Conservation (phyloP, 2,329 filamentous ascomycete species). For the Aspergillus vadensis region DNA sequence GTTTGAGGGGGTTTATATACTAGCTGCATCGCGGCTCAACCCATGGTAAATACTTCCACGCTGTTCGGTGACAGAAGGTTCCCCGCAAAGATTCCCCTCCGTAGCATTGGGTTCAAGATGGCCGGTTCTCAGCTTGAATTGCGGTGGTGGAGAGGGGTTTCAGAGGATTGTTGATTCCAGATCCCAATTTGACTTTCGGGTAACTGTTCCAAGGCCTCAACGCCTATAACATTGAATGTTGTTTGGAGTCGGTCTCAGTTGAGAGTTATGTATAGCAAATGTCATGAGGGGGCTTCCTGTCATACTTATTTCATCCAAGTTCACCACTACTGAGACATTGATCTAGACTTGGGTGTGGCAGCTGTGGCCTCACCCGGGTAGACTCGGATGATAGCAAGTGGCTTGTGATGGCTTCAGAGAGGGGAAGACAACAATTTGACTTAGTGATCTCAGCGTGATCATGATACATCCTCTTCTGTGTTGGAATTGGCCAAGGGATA, state of each 20-base stretch:
- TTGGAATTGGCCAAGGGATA: neutral
- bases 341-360: neutral
- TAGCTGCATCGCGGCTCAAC: neutral
- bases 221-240: neutral
- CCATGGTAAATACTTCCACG: neutral
- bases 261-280: neutral
- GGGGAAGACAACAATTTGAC: neutral
- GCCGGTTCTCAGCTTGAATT: neutral
- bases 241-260: neutral
- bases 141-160: neutral
- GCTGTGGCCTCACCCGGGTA: neutral
- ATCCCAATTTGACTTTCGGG: slow-evolving; percentile 5
- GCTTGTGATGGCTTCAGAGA: neutral
- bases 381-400: neutral
- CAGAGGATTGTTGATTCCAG: neutral
- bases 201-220: neutral
- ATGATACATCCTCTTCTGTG: neutral
- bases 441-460: neutral
- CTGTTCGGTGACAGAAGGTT: neutral
- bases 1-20: neutral
- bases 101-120: neutral
- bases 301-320: neutral
- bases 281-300: neutral
- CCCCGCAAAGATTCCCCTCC: neutral
- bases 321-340: neutral